phyloP scores from a whole-genome alignment of 495 filamentous ascomycete species.

The Penicillium parvum region DNA sequence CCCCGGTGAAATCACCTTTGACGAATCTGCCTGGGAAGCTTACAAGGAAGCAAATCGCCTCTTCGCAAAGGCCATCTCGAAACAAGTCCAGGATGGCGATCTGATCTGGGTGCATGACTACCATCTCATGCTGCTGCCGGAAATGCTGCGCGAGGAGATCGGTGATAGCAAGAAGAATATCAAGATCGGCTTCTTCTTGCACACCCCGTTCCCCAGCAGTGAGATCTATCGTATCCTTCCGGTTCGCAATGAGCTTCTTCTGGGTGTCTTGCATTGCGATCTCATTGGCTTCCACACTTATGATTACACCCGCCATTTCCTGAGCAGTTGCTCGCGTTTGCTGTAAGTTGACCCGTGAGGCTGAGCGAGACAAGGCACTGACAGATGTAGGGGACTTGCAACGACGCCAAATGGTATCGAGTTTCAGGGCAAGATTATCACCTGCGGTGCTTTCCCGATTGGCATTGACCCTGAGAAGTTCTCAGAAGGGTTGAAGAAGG shows the following conservation, averaged over 20 bases:
- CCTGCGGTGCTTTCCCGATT: constrained; percentile 91
- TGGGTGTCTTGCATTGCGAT: constrained; percentile 85
- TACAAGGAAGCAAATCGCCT: constrained; percentile 86
- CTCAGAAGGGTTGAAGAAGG: constrained; percentile 76
- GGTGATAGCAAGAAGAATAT: constrained; percentile 72
- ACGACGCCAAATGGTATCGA: constrained; percentile 90
- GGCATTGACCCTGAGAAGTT: constrained; percentile 98
- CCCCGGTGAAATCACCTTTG: constrained; percentile 94
- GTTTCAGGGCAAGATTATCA: constrained; percentile 75
- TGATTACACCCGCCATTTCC: constrained; percentile 91
- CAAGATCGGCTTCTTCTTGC: constrained; percentile 95
- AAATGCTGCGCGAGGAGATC: constrained; percentile 86
- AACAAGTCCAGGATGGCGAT: constrained; percentile 83
- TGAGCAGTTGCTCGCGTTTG: constrained; percentile 87
- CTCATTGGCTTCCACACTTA: constrained; percentile 96
- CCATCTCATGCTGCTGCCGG: constrained; percentile 91
- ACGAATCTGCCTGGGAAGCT: constrained; percentile 87
- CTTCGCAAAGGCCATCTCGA: constrained; percentile 77
- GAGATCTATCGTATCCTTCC: constrained; percentile 96
- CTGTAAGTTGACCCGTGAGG: constrained; percentile 52
- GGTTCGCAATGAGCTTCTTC: constrained; percentile 80
- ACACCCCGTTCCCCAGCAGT: constrained; percentile 95
- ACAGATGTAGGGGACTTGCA: constrained; percentile 51
- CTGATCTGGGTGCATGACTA: constrained; percentile 98
- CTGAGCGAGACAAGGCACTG: constrained; percentile 2